Percentiles rank a stretch among this genome's conserved stretches.
Evolutionary conservation across 257 asterid species (phyloP).

Genomic region (Cynanchum wilfordii): DNA sequence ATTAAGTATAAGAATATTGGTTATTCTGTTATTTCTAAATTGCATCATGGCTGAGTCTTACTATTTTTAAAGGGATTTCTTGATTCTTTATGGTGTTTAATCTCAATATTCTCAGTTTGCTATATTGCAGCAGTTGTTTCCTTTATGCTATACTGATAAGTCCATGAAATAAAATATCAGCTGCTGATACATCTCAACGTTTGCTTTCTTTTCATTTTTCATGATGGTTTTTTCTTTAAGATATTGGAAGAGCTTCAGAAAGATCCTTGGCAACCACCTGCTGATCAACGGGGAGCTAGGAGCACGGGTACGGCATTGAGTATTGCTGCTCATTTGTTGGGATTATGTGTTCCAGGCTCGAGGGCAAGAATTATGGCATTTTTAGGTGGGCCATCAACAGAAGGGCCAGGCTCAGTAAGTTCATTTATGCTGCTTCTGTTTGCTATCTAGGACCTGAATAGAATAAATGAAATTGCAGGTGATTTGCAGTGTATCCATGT

Average conservation of each 20-base stretch:
- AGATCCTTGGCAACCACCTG: conserved; percentile 94
- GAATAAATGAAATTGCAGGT: not conserved
- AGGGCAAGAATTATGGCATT: conserved; percentile 97
- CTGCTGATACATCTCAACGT: conserved; percentile 1
- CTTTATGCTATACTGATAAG: not conserved
- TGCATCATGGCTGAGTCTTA: not conserved
- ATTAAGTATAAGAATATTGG: not conserved
- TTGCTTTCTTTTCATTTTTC: conserved; percentile 7
- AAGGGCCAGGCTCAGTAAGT: conserved; percentile 92
- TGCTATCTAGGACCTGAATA: not conserved
- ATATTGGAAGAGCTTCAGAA: conserved; percentile 95
- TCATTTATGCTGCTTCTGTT: conserved; percentile 5
- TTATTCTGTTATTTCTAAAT: not conserved
- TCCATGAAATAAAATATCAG: not conserved
- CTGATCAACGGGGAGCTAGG: conserved; percentile 88
- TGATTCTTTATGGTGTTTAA: not conserved
- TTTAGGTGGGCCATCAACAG: conserved; percentile 96
- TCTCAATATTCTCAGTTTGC: not conserved
- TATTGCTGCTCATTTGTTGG: conserved; percentile 91
- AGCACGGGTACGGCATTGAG: conserved; percentile 92
- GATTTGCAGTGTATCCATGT: not conserved
- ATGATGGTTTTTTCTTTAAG: conserved; percentile 33
- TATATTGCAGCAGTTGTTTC: not conserved
- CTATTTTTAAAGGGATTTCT: not conserved
- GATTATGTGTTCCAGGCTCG: conserved; percentile 90